Evolutionary conservation across 352 stramenopile genomes (phyloP).

Genomic region (Pythium folliculosum): DNA sequence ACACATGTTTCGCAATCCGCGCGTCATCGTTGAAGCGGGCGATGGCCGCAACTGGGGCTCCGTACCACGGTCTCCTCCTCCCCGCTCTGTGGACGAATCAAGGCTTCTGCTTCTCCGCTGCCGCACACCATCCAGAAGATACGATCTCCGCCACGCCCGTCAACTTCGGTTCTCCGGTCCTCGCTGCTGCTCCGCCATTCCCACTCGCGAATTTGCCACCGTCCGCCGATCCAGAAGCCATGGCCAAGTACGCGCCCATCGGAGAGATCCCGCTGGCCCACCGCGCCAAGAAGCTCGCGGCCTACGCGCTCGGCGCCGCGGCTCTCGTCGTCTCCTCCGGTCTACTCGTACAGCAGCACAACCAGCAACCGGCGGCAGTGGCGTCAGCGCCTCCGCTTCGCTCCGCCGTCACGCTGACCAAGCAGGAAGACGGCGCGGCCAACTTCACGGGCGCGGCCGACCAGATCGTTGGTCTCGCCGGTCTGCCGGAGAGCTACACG

Average conservation of each 20-base stretch:
- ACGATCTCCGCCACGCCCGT: not conserved
- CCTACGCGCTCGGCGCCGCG: slow-evolving; percentile 20
- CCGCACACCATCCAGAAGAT: too few relatives aligned
- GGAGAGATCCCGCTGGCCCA: slow-evolving; percentile 27
- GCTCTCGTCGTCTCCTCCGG: slow-evolving; percentile 19
- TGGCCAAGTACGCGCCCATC: slow-evolving; percentile 26
- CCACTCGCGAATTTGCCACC: not conserved
- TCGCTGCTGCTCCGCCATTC: not conserved
- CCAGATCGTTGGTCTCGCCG: slow-evolving; percentile 46
- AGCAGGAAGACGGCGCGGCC: not conserved
- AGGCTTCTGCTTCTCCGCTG: not conserved
- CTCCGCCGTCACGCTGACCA: not conserved
- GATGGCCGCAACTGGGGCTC: not conserved
- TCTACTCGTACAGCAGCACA: slow-evolving; percentile 23
- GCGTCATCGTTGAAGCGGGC: not conserved
- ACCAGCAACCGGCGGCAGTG: not conserved
- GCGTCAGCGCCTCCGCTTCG: not conserved
- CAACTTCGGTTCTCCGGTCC: not conserved
- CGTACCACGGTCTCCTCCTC: not conserved
- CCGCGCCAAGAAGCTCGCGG: slow-evolving; percentile 23
- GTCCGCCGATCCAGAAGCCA: not conserved
- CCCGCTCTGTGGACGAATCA: not conserved
- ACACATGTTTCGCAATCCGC: not conserved
- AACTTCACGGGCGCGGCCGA: slow-evolving; percentile 44
- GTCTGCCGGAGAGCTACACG: slow-evolving; percentile 48